phyloP scores from a whole-genome alignment of 352 stramenopile species.

The Globisporangium okanoganense region DNA sequence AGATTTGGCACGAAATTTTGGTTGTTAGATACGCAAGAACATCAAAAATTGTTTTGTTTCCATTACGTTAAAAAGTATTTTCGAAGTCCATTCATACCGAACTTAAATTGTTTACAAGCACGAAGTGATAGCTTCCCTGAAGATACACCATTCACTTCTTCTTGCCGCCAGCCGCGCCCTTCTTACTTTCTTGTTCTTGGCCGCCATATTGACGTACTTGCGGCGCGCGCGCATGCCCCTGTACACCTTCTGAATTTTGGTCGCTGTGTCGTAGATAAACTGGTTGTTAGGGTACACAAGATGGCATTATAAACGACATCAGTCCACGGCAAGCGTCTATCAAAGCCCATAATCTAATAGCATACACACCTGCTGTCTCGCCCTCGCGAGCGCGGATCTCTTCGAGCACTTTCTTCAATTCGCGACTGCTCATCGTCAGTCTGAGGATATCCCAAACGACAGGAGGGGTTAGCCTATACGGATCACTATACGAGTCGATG shows the following conservation, averaged over 20 bases:
- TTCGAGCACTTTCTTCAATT: constrained; percentile 75
- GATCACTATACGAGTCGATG: too few relatives aligned
- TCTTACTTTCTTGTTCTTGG: constrained; percentile 84
- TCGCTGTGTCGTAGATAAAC: constrained; percentile 70
- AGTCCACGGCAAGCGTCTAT: not conserved
- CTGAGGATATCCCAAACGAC: constrained; percentile 21
- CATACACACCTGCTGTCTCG: constrained; percentile 63
- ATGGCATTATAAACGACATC: not conserved
- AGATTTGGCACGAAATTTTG: too few relatives aligned
- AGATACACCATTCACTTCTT: constrained; percentile 25
- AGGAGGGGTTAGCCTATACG: too few relatives aligned
- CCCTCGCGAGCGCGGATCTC: constrained; percentile 63
- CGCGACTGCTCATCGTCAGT: constrained; percentile 83
- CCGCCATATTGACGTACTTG: constrained; percentile 69
- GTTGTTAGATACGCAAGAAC: too few relatives aligned
- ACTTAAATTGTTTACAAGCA: not conserved
- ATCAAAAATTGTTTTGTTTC: too few relatives aligned
- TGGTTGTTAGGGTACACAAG: constrained; percentile 16
- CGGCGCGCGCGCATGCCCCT: constrained; percentile 56
- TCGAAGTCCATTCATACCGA: too few relatives aligned
- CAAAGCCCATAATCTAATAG: too few relatives aligned
- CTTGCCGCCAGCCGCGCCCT: constrained; percentile 41
- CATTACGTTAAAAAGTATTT: too few relatives aligned
- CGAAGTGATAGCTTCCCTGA: too few relatives aligned
- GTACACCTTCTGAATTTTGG: constrained; percentile 80